Conservation (phyloP, 805 yeast genomes). For the Zygoascus tannicola region DNA sequence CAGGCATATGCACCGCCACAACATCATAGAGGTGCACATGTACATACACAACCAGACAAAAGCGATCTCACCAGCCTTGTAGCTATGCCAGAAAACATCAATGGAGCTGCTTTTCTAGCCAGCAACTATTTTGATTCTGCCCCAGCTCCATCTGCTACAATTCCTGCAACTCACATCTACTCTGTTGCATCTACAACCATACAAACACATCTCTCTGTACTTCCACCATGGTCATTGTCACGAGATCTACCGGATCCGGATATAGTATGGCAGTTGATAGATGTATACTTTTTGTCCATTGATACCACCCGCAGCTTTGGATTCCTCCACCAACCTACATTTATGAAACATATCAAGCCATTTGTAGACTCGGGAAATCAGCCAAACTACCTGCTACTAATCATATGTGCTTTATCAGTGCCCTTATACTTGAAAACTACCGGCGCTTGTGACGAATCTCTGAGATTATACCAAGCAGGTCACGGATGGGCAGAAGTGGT, state of each 20-base stretch:
- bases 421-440: constrained; percentile 9
- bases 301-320: constrained; percentile 14
- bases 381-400: constrained; percentile 4
- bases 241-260: constrained; percentile 5
- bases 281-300: constrained; percentile 7
- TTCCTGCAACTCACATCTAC: too few species aligned
- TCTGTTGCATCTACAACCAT: not conserved
- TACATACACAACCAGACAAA: too few species aligned
- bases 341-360: not conserved
- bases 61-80: too few species aligned
- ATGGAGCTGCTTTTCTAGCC: too few species aligned
- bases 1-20: too few species aligned
- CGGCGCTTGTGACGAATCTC: not conserved
- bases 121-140: too few species aligned
- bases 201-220: not conserved
- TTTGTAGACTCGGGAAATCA: not conserved
- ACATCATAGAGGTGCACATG: too few species aligned
- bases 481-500: constrained; percentile 13
- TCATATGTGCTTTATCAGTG: constrained; percentile 14
- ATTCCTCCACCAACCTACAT: constrained; percentile 11
- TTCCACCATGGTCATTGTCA: constrained; percentile 6
- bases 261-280: constrained; percentile 5
- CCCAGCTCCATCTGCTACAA: too few species aligned
- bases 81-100: too few species aligned
- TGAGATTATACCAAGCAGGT: constrained; percentile 7